These are phyloP conservation scores for Trametes villosa DNA, from an alignment of 768 basidiomycete species.

Conservation along the genomic window DNA sequence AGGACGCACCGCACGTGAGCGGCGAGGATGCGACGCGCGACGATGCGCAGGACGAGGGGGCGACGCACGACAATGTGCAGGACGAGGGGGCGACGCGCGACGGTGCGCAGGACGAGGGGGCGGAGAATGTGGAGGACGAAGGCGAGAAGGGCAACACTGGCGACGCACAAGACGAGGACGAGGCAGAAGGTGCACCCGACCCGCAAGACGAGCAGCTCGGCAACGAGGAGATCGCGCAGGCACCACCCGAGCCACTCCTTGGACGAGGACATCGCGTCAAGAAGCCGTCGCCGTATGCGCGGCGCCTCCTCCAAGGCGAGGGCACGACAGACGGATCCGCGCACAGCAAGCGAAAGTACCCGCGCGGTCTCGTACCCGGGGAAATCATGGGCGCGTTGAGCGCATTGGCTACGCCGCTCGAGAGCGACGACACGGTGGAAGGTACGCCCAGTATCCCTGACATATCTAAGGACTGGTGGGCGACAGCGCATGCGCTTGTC, in stretches of 20 bases:
- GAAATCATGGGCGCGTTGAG: too few relatives aligned
- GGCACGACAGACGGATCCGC: neutral
- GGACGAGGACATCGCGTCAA: neutral
- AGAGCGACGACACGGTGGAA: too few relatives aligned
- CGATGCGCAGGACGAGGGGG: neutral
- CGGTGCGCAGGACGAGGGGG: neutral
- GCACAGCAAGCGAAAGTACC: neutral
- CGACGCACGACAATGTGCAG: too few relatives aligned
- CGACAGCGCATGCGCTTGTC: neutral
- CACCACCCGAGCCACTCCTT: neutral
- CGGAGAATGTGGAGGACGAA: neutral
- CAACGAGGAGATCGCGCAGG: neutral
- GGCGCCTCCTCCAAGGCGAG: neutral
- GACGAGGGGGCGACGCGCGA: conserved; percentile 27
- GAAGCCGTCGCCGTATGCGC: conserved; percentile 1
- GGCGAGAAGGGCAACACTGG: too few relatives aligned
- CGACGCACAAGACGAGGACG: too few relatives aligned
- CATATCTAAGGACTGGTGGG: too few relatives aligned
- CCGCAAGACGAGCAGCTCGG: neutral
- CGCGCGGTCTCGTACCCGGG: too few relatives aligned
- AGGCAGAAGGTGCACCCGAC: too few relatives aligned
- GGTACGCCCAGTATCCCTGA: too few relatives aligned
- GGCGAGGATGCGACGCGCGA: conserved; percentile 27
- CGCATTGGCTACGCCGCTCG: too few relatives aligned
- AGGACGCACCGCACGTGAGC: too few relatives aligned